phyloP scores from a whole-genome alignment of 2,329 filamentous ascomycete species.

The Aspergillus hortae region DNA sequence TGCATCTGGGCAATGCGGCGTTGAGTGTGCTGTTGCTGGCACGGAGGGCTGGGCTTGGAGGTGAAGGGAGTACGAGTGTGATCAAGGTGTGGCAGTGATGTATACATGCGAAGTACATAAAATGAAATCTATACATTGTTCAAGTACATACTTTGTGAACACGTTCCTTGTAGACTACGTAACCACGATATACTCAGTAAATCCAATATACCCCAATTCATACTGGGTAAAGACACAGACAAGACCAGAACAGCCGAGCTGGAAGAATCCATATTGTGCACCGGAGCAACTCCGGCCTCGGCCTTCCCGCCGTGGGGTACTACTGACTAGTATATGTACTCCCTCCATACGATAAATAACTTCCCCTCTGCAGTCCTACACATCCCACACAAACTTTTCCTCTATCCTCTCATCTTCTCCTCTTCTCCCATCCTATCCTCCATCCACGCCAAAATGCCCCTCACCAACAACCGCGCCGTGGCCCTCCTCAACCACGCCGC shows the following conservation, averaged over 20 bases:
- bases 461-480: conserved; percentile 50
- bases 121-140: no score
- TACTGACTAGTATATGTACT: neutral
- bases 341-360: neutral
- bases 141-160: no score
- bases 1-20: conserved; percentile 37
- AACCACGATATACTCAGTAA: no score
- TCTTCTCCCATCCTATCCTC: neutral
- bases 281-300: neutral
- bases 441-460: conserved; percentile 23
- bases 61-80: conserved; percentile 28
- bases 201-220: neutral
- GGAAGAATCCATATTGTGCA: no score
- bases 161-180: no score
- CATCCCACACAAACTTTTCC: neutral
- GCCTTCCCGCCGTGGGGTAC: neutral
- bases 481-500: conserved; percentile 57
- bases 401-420: neutral
- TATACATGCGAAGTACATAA: no score
- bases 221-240: neutral
- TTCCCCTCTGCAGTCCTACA: conserved; percentile 1
- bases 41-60: conserved; percentile 28
- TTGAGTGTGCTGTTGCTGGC: conserved; percentile 33
- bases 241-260: neutral
- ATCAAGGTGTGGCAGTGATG: conserved; percentile 23